Base-by-base conservation (phyloP, 2,329 filamentous ascomycete species). In the Phyllosticta citriasiana region DNA sequence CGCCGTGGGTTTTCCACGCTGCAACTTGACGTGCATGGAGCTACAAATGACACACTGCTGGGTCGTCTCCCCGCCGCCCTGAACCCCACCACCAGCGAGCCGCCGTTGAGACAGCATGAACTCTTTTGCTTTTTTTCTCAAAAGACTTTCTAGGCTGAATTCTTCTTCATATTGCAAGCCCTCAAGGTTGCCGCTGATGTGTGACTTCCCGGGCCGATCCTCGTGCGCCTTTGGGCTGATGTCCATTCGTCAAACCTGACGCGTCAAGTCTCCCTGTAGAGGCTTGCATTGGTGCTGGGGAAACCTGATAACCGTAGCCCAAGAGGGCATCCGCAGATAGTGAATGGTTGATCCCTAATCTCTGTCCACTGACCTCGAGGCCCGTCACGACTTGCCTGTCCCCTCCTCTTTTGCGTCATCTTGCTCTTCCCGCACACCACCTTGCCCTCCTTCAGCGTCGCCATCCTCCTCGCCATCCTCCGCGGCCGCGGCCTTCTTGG, bases 401-500 rank as follows among this genome's bases (percentile, higher is more conserved):
- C n/a, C 22, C 30, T 62, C 56, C 14, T 57, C 50, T n/a, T 50
- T 54, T 9, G 25, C 51, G 16, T 54, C 57, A 22, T 47, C 60
- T 40, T 25, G 56, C 40, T 56, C 57, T 22, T 47, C 60, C 50
- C 26, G 56, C 40, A 47, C 16, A n/a, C n/a, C 40, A 47, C 50
- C 61, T 47, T 67, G 61, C 1, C 55, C 63, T 22, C 64, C 65
- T n/a, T 59, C 62, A 2, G 47, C 62, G 12, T 40, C 57, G 25
- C 62, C 65, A 22, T 59, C 63, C 27, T 62, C 67, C 16, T 57
- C 65, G 25, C 66, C 63, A 27, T 63, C 66, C 5, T 65, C 68
- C n/a, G 65, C 69, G 6, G 27, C 19, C 14, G 30, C 59, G 12
- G 54, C 47, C 2, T 65, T 69, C 66, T 78, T 80, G 55, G 77